Evolutionary conservation across 257 asterid genomes (phyloP).

Genomic region (Primulina eburnea): DNA sequence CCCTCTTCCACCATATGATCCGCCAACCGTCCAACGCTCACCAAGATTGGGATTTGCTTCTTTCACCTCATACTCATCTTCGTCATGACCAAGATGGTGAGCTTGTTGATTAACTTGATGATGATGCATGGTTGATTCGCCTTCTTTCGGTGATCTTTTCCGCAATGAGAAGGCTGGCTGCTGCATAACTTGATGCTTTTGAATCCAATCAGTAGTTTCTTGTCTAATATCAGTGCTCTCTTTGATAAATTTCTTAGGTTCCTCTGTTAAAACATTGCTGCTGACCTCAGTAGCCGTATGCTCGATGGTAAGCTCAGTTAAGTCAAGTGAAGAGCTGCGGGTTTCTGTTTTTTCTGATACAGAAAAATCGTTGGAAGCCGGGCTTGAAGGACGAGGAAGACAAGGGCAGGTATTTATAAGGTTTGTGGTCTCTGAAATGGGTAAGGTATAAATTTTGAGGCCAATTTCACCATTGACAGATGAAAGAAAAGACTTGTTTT

Average conservation of each 20-base stretch:
- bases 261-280: slow-evolving; percentile 19
- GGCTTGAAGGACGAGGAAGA: slow-evolving; percentile 22
- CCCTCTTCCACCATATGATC: slow-evolving; percentile 40
- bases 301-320: slow-evolving; percentile 16
- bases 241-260: slow-evolving; percentile 19
- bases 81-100: slow-evolving; percentile 23
- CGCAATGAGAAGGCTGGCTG: slow-evolving; percentile 34
- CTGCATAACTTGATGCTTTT: slow-evolving; percentile 37
- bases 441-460: slow-evolving; percentile 50
- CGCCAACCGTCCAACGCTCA: slow-evolving; percentile 43
- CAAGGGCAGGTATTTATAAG: slow-evolving; percentile 17
- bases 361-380: slow-evolving; percentile 20
- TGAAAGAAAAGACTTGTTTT: slow-evolving; percentile 46
- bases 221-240: slow-evolving; percentile 27
- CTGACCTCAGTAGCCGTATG: slow-evolving; percentile 15
- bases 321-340: slow-evolving; percentile 16
- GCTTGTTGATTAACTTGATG: slow-evolving; percentile 32
- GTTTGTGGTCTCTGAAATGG: slow-evolving; percentile 27
- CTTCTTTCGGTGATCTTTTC: slow-evolving; percentile 28
- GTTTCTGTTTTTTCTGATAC: slow-evolving; percentile 19
- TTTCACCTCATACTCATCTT: slow-evolving; percentile 59
- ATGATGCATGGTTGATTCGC: slow-evolving; percentile 36
- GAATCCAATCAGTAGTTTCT: slow-evolving; percentile 36
- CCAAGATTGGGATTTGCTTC: slow-evolving; percentile 57
- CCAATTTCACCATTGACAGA: slow-evolving; percentile 62